A percentile compares a stretch with the other conserved stretches of the same genome.
Conservation (phyloP, 306 rosid genomes). For the Medicago truncatula region MtrunA17r5.0-ANR NC_053045.1:26602001-26602500, state of each 20-base stretch:
- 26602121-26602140: slow-evolving; percentile 7
- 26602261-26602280: slow-evolving; percentile 57
- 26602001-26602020: no score
- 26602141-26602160: slow-evolving; percentile 4
- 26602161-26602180: slow-evolving; percentile 12
- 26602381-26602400: slow-evolving; percentile 57
- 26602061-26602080: no score
- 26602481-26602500: slow-evolving; percentile 91
- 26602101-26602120: not conserved
- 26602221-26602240: slow-evolving; percentile 16
- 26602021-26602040: no score
- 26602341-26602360: slow-evolving; percentile 60
- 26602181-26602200: slow-evolving; percentile 18
- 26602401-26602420: slow-evolving; percentile 56
- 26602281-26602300: slow-evolving; percentile 55
- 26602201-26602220: not conserved
- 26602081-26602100: slow-evolving; percentile 10
- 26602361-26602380: slow-evolving; percentile 64
- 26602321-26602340: slow-evolving; percentile 62
- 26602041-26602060: no score
- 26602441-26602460: slow-evolving; percentile 73
- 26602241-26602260: slow-evolving; percentile 58
- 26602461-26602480: slow-evolving; percentile 79
- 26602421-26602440: slow-evolving; percentile 68
- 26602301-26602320: slow-evolving; percentile 79